Conservation (phyloP, 2,329 filamentous ascomycete species). For the Alternaria ventricosa region DNA sequence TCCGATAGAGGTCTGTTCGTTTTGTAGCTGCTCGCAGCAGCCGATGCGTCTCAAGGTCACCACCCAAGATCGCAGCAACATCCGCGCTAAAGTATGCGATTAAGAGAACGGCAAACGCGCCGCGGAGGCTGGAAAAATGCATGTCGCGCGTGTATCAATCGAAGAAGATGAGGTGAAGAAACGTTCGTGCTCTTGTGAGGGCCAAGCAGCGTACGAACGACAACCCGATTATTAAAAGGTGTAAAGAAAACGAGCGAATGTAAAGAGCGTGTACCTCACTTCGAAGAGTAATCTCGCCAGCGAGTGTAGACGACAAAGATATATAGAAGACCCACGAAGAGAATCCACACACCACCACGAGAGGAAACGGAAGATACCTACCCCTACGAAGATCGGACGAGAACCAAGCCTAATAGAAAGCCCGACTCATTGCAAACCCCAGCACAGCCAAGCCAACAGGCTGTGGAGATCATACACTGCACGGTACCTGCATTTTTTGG, state of each 20-base stretch:
- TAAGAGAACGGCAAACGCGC: conserved; percentile 20
- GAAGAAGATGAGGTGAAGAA: not conserved
- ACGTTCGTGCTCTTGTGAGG: not conserved
- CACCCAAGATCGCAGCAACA: conserved; percentile 5
- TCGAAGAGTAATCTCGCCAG: conserved; percentile 1
- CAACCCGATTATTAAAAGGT: not conserved
- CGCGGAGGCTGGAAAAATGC: conserved; percentile 17
- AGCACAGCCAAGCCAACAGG: conserved; percentile 1
- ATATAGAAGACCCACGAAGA: not conserved
- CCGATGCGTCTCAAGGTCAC: conserved; percentile 20
- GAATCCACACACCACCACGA: not conserved
- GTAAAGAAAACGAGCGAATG: not conserved
- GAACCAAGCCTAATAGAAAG: not conserved
- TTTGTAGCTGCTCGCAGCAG: conserved; percentile 43
- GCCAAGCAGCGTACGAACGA: not conserved
- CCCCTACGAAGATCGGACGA: not conserved
- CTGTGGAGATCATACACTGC: not conserved
- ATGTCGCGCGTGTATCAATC: conserved; percentile 8
- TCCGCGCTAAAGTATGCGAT: conserved; percentile 21
- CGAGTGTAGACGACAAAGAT: conserved; percentile 1
- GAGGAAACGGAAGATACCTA: conserved; percentile 1
- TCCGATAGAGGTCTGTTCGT: conserved; percentile 30
- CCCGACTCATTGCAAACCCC: not conserved
- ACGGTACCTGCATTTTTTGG: not conserved
- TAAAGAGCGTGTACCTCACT: not conserved